Evolutionary conservation across 345 rosid species (phyloP).

Genomic region (Adansonia digitata): DNA sequence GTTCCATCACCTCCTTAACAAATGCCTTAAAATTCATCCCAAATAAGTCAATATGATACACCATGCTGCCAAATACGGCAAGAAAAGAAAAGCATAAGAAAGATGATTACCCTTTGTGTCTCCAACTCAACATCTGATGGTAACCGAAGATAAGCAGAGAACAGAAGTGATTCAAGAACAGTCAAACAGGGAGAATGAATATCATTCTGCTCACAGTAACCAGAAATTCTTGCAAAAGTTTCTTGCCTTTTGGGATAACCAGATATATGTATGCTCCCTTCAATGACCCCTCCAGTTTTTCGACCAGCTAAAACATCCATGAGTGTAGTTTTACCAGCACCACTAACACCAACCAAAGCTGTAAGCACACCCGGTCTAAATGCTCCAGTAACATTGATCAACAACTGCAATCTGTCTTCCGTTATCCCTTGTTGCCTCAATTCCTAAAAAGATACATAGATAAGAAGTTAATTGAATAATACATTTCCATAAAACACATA

Average conservation of each 20-base stretch:
- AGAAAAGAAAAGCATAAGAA: not conserved
- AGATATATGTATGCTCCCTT: slow-evolving; percentile 76
- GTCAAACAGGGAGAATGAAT: slow-evolving; percentile 94
- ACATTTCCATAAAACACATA: slow-evolving; percentile 7
- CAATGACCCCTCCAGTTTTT: slow-evolving; percentile 91
- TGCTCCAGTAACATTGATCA: slow-evolving; percentile 88
- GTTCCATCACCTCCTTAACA: slow-evolving; percentile 98
- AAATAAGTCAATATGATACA: slow-evolving; percentile 20
- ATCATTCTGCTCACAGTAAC: slow-evolving; percentile 97
- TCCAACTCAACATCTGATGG: slow-evolving; percentile 67
- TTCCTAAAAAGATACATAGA: slow-evolving; percentile 48
- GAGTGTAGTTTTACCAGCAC: slow-evolving; percentile 98
- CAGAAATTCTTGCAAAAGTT: slow-evolving; percentile 95
- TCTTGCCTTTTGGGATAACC: slow-evolving; percentile 94
- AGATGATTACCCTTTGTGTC: slow-evolving; percentile 64
- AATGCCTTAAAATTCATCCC: slow-evolving; percentile 57
- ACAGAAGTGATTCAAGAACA: slow-evolving; percentile 84
- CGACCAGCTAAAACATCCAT: slow-evolving; percentile 99
- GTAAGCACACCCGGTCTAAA: slow-evolving; percentile 92
- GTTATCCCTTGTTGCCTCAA: slow-evolving; percentile 80
- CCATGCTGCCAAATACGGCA: slow-evolving; percentile 2
- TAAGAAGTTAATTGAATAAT: slow-evolving; percentile 17
- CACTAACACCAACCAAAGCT: slow-evolving; percentile 94
- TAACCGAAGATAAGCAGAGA: slow-evolving; percentile 93
- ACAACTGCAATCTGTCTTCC: slow-evolving; percentile 81